A percentile compares a stretch with the other conserved stretches of the same genome.
Conservation (phyloP, 2,329 filamentous ascomycete genomes). For the Trichophyton rubrum region DNA sequence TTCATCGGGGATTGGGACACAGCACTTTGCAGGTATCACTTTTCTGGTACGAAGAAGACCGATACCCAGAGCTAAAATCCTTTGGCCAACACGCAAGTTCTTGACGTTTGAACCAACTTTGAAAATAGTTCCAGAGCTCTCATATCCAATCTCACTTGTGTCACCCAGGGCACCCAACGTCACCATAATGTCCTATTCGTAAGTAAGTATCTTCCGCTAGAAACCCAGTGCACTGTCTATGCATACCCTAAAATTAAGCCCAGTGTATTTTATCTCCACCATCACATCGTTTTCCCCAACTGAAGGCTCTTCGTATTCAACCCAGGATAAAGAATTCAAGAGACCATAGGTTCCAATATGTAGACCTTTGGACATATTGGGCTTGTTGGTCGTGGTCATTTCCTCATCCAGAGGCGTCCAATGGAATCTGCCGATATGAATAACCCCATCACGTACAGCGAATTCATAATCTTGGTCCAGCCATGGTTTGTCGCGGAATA, state of each 20-base stretch:
- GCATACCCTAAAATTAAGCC: background rate
- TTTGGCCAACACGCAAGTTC: background rate
- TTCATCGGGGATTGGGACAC: constrained; percentile 15
- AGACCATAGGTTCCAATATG: background rate
- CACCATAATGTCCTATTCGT: background rate
- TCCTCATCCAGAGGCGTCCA: constrained; percentile 7
- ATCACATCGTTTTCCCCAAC: background rate
- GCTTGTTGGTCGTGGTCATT: background rate
- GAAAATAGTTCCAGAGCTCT: background rate
- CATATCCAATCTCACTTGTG: background rate
- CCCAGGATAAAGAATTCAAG: background rate
- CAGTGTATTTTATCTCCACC: background rate
- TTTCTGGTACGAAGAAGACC: background rate
- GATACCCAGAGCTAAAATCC: background rate
- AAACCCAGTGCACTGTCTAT: background rate
- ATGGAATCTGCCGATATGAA: background rate
- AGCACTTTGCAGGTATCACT: background rate
- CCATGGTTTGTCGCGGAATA: background rate
- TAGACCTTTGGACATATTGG: background rate
- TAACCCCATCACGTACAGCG: background rate
- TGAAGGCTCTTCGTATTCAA: background rate
- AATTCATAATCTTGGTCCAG: constrained; percentile 6
- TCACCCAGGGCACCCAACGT: background rate
- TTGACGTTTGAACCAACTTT: background rate
- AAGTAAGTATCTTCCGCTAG: background rate